Evolutionary conservation across 2,329 filamentous ascomycete species (phyloP).

Genomic region (Verticillium longisporum): DNA sequence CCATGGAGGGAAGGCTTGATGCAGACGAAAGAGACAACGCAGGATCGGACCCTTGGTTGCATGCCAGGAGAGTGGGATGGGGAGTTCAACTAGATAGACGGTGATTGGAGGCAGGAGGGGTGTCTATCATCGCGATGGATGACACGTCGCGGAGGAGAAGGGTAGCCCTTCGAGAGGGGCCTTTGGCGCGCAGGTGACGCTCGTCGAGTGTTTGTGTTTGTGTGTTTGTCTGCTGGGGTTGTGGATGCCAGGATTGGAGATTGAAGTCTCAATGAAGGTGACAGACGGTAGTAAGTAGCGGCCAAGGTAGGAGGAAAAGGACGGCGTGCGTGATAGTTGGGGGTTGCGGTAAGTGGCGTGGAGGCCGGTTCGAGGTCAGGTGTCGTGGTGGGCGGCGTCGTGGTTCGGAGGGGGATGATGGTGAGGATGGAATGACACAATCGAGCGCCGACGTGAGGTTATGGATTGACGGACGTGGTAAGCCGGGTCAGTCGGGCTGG

Average conservation of each 20-base stretch:
- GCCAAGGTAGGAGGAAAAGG: not conserved
- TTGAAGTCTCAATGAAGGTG: not conserved
- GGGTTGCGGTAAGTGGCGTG: not conserved
- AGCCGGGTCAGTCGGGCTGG: not conserved
- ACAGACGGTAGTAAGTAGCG: not conserved
- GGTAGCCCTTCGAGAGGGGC: not conserved
- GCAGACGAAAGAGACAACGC: conserved; percentile 12
- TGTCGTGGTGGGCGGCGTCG: not conserved
- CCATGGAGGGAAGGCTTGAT: conserved; percentile 24
- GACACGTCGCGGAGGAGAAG: not conserved
- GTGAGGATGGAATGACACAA: not conserved
- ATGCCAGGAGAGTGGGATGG: not conserved
- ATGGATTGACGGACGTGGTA: not conserved
- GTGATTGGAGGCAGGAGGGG: not conserved
- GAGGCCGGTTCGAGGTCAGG: not conserved
- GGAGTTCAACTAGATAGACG: not conserved
- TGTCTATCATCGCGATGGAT: conserved; percentile 1
- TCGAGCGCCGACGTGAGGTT: not conserved
- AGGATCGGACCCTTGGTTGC: not conserved
- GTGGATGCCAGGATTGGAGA: not conserved
- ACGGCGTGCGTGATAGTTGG: not conserved
- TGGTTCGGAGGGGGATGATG: not conserved
- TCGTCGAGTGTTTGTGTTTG: not conserved
- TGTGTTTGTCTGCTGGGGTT: not conserved
- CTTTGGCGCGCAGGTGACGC: not conserved